These are phyloP conservation scores for Neonectria coccinea DNA, from an alignment of 2,329 filamentous ascomycete genomes.

Conservation along the genomic window DNA sequence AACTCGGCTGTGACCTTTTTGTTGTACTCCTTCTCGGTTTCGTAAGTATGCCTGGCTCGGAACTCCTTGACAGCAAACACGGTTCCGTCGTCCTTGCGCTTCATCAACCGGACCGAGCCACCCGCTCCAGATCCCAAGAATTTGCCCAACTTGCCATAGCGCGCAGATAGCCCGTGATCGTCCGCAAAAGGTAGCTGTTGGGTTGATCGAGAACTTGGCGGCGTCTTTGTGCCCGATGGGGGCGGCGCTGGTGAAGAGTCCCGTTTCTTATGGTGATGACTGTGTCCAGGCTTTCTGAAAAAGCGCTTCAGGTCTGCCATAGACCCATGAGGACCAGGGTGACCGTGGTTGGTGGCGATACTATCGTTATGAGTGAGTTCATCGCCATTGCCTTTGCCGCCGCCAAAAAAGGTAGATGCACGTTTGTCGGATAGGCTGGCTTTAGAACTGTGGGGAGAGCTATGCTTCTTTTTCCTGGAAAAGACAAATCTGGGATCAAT, in stretches of 20 bases:
- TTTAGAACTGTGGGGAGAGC: constrained; percentile 66
- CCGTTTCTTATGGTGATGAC: constrained; percentile 81
- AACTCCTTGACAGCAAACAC: constrained; percentile 99
- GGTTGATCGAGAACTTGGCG: constrained; percentile 59
- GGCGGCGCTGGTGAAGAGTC: constrained; percentile 71
- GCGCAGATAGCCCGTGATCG: constrained; percentile 89
- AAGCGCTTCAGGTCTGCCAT: constrained; percentile 98
- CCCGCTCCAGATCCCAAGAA: constrained; percentile 94
- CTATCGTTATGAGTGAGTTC: constrained; percentile 47
- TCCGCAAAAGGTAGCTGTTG: constrained; percentile 89
- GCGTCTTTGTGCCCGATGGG: constrained; percentile 62
- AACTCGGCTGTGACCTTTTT: constrained; percentile 99
- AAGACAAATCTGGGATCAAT: constrained; percentile 90
- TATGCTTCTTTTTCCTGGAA: constrained; percentile 76
- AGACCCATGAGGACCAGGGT: constrained; percentile 70
- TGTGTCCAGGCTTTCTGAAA: constrained; percentile 81
- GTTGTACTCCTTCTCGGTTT: constrained; percentile 93
- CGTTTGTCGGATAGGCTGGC: constrained; percentile 67
- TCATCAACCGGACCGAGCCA: constrained; percentile 94
- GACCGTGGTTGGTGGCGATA: constrained; percentile 36
- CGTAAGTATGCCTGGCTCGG: constrained; percentile 88
- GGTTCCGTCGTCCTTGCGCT: constrained; percentile 88
- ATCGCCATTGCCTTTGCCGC: constrained; percentile 53
- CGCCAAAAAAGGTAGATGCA: constrained; percentile 55
- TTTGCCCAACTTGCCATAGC: constrained; percentile 95